phyloP scores from a whole-genome alignment of 1,284 basidiomycete genomes.

The Coniferiporia sulphurascens region DNA sequence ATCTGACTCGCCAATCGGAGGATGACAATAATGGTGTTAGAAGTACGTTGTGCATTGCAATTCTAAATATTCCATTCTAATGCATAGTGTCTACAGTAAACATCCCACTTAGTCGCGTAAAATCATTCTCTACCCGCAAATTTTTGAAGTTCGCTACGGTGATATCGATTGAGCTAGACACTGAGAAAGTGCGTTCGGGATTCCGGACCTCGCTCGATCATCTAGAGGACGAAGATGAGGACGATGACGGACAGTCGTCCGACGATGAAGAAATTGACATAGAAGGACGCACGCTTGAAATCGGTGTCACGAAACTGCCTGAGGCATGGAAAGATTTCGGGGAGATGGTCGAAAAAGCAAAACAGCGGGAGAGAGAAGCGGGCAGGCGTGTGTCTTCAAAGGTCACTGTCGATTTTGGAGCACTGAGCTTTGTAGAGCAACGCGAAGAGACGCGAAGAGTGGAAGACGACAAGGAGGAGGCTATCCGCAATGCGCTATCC shows the following conservation, averaged over 20 bases:
- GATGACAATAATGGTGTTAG: conserved; percentile 43
- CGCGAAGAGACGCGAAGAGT: conserved; percentile 17
- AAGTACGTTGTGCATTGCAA: conserved; percentile 14
- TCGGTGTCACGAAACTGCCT: background rate
- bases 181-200: background rate
- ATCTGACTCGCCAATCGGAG: conserved; percentile 29
- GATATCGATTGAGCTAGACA: conserved; percentile 1
- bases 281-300: conserved; percentile 5
- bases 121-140: conserved; percentile 14
- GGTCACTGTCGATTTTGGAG: conserved; percentile 39
- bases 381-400: conserved; percentile 17
- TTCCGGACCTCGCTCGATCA: background rate
- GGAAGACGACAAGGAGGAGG: conserved; percentile 27
- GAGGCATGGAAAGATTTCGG: conserved; percentile 8
- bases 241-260: background rate
- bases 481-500: conserved; percentile 31
- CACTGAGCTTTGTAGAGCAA: conserved; percentile 33
- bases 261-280: conserved; percentile 9
- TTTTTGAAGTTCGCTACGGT: conserved; percentile 21
- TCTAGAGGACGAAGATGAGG: background rate
- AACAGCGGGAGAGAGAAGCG: conserved; percentile 22
- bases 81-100: conserved; percentile 29
- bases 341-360: conserved; percentile 24
- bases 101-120: conserved; percentile 49
- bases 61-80: background rate